Evolutionary conservation across 1,139 yeast species (phyloP), one percentile per base, ranked within the genome.

Genomic region (Zygoascus meyerae): DNA sequence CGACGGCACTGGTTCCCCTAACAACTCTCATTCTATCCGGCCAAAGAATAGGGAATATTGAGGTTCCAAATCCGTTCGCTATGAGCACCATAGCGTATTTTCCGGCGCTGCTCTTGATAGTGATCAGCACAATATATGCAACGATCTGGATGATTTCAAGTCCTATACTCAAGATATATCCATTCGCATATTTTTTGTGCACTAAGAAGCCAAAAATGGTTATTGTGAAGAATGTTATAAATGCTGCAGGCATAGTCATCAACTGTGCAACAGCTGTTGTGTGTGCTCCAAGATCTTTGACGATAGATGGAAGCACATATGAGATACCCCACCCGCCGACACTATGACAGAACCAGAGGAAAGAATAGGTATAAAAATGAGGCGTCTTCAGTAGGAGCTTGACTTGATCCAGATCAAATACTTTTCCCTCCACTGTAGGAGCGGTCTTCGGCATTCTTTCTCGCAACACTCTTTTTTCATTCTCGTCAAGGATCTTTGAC

Each of bases 381-480:
- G 64, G 62, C 50, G 61, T 71, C 34, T 45, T 49, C 45, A 66
- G 51, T 1, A 66, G 66, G 10, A 55, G 57, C 52, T 57, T 54
- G 39, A 66, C 45, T 34, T 58, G 58, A 26, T 51, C 48, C 54
- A 50, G 51, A 37, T 37, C 17, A 18, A 37, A 37, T 6, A 26
- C 32, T 11, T 37, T 37, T 4, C 32, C 40, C 9, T 5, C 18
- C 8, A 29, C 6, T 6, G 12, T 37, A 9, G 40, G 40, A 2
- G 40, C 31, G 3, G 31, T 37, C 17, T 7, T 7, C 17, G 40
- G 40, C 34, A 29, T 30, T 6, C 42, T 29, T 2, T 15, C 17
- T 11, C 11, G 70, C 44, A 78, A 64, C 52, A 71, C 74, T 28
- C 64, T 65, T 38, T 70, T 66, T 58, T 78, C 83, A 36, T 72